These are phyloP conservation scores for Phoma sp. DNA, from an alignment of 2,329 filamentous ascomycete species.

Conservation along the genomic window DNA sequence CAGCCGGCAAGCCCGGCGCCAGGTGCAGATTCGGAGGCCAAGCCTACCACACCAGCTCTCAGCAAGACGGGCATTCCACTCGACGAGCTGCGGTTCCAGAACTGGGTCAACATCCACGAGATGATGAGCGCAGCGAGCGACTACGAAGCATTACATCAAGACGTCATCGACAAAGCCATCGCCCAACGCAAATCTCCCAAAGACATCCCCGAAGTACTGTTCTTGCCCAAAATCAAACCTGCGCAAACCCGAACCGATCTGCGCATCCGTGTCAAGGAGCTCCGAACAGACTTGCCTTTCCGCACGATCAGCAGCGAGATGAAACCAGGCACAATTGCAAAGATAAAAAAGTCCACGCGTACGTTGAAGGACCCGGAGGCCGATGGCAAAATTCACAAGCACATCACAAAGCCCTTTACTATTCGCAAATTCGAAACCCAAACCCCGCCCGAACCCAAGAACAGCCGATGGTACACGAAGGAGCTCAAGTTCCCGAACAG, in stretches of 20 bases:
- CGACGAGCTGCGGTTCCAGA: conserved; percentile 57
- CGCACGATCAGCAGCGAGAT: conserved; percentile 6
- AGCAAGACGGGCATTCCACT: conserved; percentile 52
- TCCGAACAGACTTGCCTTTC: conserved; percentile 7
- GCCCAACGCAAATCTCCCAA: conserved; percentile 3
- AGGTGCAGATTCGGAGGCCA: conserved; percentile 9
- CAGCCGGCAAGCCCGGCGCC: conserved; percentile 31
- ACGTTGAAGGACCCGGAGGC: not conserved
- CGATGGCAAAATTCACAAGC: conserved; percentile 8
- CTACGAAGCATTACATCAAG: conserved; percentile 18
- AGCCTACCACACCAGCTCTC: conserved; percentile 15
- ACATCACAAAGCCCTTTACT: conserved; percentile 1
- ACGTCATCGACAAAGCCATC: conserved; percentile 21
- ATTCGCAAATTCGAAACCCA: not conserved
- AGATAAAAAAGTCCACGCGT: not conserved
- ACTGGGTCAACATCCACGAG: conserved; percentile 58
- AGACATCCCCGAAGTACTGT: not conserved
- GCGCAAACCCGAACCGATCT: not conserved
- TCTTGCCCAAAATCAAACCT: not conserved
- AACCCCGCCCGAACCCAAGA: not conserved
- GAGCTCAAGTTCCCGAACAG: not conserved
- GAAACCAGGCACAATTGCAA: not conserved
- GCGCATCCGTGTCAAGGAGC: not conserved
- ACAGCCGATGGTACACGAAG: not conserved
- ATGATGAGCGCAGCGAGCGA: conserved; percentile 51